Percentiles rank a stretch among this genome's conserved stretches.
Conservation (phyloP, 495 filamentous ascomycete genomes). For the Penicillium maclennaniae region DNA sequence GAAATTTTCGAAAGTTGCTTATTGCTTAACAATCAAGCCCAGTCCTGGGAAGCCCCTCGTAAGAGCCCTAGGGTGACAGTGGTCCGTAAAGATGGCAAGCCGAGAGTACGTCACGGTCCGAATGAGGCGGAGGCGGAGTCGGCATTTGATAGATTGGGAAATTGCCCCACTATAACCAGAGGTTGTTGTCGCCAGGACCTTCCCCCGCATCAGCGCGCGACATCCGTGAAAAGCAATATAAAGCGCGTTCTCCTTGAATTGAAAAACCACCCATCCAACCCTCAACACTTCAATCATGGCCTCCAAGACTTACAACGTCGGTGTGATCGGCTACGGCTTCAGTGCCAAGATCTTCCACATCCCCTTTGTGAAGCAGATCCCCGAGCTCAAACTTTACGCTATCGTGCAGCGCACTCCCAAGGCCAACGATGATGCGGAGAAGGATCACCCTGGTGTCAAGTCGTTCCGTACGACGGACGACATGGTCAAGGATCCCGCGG, state of each 20-base stretch:
- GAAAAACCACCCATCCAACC: neutral
- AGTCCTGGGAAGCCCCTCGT: neutral
- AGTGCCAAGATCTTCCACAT: conserved; percentile 91
- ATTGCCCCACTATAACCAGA: conserved; percentile 18
- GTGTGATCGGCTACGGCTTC: conserved; percentile 65
- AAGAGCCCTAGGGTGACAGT: conserved; percentile 1
- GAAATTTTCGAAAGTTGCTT: neutral
- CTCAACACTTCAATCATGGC: conserved; percentile 31
- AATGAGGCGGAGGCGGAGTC: neutral
- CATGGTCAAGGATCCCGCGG: conserved; percentile 58
- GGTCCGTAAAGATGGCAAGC: conserved; percentile 3
- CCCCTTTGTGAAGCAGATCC: conserved; percentile 67
- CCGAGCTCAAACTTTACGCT: conserved; percentile 65
- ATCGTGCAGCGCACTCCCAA: conserved; percentile 76
- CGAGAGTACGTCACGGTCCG: neutral
- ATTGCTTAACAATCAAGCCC: neutral
- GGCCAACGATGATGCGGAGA: conserved; percentile 56
- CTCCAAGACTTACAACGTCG: conserved; percentile 53
- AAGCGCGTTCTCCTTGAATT: neutral
- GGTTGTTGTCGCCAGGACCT: conserved; percentile 42
- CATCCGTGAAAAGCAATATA: conserved; percentile 19
- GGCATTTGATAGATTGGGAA: neutral
- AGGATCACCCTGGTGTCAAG: conserved; percentile 64
- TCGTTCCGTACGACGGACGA: conserved; percentile 58
- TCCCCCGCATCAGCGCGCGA: conserved; percentile 23